These are phyloP conservation scores for Datura wrightii DNA, from an alignment of 257 asterid species.

Conservation along the genomic window DNA sequence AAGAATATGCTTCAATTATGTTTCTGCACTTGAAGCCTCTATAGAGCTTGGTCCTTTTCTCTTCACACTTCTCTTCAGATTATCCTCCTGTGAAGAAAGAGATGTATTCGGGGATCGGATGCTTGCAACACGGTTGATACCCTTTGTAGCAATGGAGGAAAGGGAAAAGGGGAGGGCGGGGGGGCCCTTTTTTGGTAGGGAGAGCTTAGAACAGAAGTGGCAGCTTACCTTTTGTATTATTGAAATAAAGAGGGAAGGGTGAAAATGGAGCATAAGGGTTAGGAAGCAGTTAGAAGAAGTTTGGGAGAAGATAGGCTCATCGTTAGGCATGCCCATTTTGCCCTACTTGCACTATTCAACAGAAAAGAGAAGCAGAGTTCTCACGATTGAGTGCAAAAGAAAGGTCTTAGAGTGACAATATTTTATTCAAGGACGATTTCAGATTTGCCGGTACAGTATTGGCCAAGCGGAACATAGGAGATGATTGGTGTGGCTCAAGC, in stretches of 20 bases:
- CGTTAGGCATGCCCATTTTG: not conserved
- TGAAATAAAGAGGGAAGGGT: not conserved
- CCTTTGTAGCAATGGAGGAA: not conserved
- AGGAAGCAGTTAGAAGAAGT: not conserved
- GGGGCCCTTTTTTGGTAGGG: not conserved
- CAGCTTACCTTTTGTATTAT: not conserved
- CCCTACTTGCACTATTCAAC: not conserved
- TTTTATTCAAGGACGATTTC: not conserved
- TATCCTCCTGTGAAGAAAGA: conserved; percentile 6
- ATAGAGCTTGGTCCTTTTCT: not conserved
- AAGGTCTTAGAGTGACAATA: not conserved
- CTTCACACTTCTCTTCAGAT: not conserved
- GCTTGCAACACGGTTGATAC: not conserved
- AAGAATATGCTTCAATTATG: not conserved
- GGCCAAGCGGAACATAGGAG: not conserved
- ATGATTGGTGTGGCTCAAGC: conserved; percentile 9
- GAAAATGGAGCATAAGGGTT: not conserved
- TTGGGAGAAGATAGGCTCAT: not conserved
- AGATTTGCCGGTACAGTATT: not conserved
- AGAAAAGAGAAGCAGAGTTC: too few relatives aligned
- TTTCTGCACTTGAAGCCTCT: not conserved
- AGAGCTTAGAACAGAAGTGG: conserved; percentile 5
- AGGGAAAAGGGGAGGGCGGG: not conserved
- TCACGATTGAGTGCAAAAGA: not conserved
- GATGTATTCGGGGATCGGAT: not conserved